Conservation (phyloP, 1,284 basidiomycete genomes). For the Cerioporus squamosus region DNA sequence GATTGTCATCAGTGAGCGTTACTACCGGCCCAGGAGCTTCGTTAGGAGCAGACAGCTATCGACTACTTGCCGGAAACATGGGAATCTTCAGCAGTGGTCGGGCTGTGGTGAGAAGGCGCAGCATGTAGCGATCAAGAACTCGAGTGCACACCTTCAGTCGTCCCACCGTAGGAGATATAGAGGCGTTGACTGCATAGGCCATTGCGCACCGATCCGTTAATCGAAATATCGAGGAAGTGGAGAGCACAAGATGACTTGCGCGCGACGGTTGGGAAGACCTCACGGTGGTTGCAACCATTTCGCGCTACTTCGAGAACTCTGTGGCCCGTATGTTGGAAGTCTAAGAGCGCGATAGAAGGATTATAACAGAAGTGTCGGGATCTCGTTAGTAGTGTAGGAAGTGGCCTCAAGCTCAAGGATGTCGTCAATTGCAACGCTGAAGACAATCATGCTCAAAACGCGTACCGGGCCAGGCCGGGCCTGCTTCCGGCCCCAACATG, state of each 20-base stretch:
- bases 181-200: conserved; percentile 68
- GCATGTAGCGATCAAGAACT: background rate
- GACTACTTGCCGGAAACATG: conserved; percentile 72
- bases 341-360: no score
- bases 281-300: conserved; percentile 7
- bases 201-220: conserved; percentile 32
- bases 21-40: conserved; percentile 56
- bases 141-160: conserved; percentile 84
- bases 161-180: conserved; percentile 79
- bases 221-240: background rate
- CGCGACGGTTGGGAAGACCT: conserved; percentile 24
- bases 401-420: no score
- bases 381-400: no score
- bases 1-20: conserved; percentile 66
- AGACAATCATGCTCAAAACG: no score
- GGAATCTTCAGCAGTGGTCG: conserved; percentile 74
- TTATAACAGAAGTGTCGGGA: no score
- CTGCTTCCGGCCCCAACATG: background rate
- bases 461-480: no score
- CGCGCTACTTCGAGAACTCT: background rate
- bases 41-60: conserved; percentile 68
- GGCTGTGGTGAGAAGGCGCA: background rate
- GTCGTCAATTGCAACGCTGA: no score
- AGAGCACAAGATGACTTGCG: conserved; percentile 16
- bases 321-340: no score